phyloP scores from a whole-genome alignment of 768 basidiomycete species.

The Phlebiopsis gigantea region DNA sequence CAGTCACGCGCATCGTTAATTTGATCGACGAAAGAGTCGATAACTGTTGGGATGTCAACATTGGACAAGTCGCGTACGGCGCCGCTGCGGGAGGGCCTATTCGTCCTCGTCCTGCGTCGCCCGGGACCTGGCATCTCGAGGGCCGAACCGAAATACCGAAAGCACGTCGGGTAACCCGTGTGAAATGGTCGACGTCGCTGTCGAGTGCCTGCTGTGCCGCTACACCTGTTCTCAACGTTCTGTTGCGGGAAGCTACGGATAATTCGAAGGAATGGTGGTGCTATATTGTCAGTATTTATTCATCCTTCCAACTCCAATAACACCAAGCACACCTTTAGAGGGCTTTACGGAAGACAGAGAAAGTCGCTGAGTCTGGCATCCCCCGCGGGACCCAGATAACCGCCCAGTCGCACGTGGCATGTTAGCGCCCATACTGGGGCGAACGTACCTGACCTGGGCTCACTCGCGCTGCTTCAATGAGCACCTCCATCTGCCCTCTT shows the following conservation, averaged over 20 bases:
- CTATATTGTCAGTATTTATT: too few species aligned
- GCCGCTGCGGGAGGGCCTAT: not conserved
- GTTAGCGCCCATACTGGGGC: not conserved
- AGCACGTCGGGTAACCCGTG: too few species aligned
- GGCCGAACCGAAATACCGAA: too few species aligned
- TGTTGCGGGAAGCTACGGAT: too few species aligned
- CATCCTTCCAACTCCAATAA: too few species aligned
- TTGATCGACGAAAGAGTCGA: slow-evolving; percentile 30
- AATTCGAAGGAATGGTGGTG: too few species aligned
- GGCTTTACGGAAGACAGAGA: not conserved
- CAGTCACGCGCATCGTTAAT: slow-evolving; percentile 47
- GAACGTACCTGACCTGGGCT: not conserved
- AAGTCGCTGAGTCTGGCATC: not conserved
- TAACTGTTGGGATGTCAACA: slow-evolving; percentile 8
- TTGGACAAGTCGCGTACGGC: slow-evolving; percentile 3
- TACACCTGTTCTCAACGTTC: too few species aligned
- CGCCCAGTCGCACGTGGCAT: not conserved
- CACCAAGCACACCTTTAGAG: too few species aligned
- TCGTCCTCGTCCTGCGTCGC: slow-evolving; percentile 6
- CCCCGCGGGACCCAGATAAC: not conserved
- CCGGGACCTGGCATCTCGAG: slow-evolving; percentile 13
- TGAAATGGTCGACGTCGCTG: too few species aligned
- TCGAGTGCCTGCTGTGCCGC: too few species aligned
- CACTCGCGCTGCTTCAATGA: not conserved
- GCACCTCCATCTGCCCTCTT: not conserved